A percentile compares a stretch with the other conserved stretches of the same genome.
These are phyloP conservation scores for Saccharum officinarum DNA, from an alignment of 176 grass and related monocot species.

Conservation along the genomic window DNA sequence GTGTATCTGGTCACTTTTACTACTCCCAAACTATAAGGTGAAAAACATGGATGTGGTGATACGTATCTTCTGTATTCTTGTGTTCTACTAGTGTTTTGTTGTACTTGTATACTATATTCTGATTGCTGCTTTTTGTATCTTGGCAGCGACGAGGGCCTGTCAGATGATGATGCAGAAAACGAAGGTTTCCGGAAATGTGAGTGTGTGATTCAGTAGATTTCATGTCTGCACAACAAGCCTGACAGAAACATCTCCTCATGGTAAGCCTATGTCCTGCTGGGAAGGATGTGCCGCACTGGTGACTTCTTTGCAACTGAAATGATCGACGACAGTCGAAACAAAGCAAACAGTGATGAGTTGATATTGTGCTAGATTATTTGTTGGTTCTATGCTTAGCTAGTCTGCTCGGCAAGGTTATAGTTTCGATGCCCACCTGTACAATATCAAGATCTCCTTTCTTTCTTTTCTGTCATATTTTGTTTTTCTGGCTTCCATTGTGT, in stretches of 20 bases:
- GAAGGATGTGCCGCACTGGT: not conserved
- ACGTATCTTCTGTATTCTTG: slow-evolving; percentile 15
- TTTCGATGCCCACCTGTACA: slow-evolving; percentile 49
- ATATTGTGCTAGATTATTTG: slow-evolving; percentile 32
- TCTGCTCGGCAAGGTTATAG: slow-evolving; percentile 38
- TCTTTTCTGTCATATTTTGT: not conserved
- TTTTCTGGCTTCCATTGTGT: not conserved
- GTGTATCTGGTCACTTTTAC: not conserved
- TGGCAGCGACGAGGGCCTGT: slow-evolving; percentile 72
- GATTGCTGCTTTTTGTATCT: slow-evolving; percentile 27
- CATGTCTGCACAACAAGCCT: slow-evolving; percentile 17
- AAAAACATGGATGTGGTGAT: not conserved
- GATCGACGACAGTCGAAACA: slow-evolving; percentile 4
- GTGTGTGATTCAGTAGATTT: slow-evolving; percentile 84
- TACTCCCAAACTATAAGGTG: not conserved
- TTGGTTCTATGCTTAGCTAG: slow-evolving; percentile 41
- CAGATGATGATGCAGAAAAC: slow-evolving; percentile 70
- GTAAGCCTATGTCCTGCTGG: not conserved
- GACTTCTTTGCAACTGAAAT: not conserved
- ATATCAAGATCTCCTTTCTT: slow-evolving; percentile 41
- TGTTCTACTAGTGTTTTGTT: slow-evolving; percentile 22
- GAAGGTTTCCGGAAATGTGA: slow-evolving; percentile 87
- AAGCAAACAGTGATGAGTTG: slow-evolving; percentile 19
- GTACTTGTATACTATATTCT: slow-evolving; percentile 28
- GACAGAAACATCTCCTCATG: slow-evolving; percentile 8